Evolutionary conservation across 1,284 basidiomycete genomes (phyloP).

Genomic region (Irpex lacteus): DNA sequence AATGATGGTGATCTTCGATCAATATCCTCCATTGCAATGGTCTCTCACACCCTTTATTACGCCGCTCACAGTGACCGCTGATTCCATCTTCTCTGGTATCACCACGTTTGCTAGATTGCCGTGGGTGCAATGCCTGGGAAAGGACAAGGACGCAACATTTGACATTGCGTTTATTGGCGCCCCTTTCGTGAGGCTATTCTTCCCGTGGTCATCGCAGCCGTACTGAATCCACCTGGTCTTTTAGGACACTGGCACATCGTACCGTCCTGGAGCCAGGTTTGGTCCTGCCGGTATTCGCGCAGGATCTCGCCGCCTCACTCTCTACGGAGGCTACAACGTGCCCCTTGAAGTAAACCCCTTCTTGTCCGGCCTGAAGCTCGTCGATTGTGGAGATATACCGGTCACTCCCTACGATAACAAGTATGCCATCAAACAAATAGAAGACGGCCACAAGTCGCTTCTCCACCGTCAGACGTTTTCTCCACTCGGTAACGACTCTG

Average conservation of each 20-base stretch:
- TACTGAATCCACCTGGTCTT: neutral
- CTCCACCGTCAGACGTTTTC: constrained; percentile 59
- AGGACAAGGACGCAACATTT: constrained; percentile 50
- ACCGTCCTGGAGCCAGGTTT: constrained; percentile 76
- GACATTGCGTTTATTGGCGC: constrained; percentile 81
- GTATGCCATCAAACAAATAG: constrained; percentile 71
- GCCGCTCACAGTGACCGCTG: constrained; percentile 52
- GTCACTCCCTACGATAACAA: constrained; percentile 68
- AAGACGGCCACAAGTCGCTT: constrained; percentile 61
- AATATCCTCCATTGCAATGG: neutral
- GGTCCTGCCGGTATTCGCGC: constrained; percentile 76
- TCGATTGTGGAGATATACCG: constrained; percentile 70
- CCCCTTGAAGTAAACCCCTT: constrained; percentile 70
- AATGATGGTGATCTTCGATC: constrained; percentile 45
- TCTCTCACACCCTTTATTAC: constrained; percentile 3
- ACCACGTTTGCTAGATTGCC: constrained; percentile 74
- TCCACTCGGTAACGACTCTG: constrained; percentile 55
- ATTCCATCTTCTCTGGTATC: constrained; percentile 72
- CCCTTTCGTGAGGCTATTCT: constrained; percentile 57
- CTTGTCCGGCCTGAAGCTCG: constrained; percentile 55
- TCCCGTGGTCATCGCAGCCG: constrained; percentile 6
- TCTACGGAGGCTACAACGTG: constrained; percentile 76
- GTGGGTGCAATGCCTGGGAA: constrained; percentile 70
- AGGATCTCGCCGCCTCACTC: constrained; percentile 68
- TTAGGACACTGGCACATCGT: constrained; percentile 73